Evolutionary conservation across 345 rosid species (phyloP), one percentile per base, ranked within the genome.

Genomic region (Excoecaria agallocha): DNA sequence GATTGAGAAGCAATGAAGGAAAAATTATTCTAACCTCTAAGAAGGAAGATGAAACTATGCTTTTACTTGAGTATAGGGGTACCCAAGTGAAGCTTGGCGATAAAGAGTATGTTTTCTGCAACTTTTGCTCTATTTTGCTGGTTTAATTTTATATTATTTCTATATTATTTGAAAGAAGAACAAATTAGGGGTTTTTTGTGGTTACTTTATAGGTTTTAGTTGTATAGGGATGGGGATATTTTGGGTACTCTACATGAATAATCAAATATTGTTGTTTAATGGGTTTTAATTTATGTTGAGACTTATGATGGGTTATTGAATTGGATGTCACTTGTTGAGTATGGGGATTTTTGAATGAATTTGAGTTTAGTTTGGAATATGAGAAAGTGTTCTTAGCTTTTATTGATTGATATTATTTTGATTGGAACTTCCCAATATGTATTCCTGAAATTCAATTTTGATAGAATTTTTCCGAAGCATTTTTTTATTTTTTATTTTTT

Each of bases 41-140:
- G 0, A 93, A 91, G 84, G 97, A 93, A 86, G 97, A 95, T 8
- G 98, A 93, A 74, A 85, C 89, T 10, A 97, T 91, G 66, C 98
- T 93, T 61, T 79, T 93, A 78, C 97, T 97, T 2, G 95, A 89
- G 57, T 91, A 84, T 76, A 93, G 93, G 0, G 98, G 98, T 35
- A 85, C 92, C 3, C 84, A 85, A 51, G 88, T 93, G 69, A 93
- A 89, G 86, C 97, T 91, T 50, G 93, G 85, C n/a, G 97, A 93
- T 19, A 88, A 89, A 68, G 95, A 91, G 91, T 93, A 86, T 0
- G 93, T 77, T 0, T 8, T 73, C 41, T 35, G 17, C 9, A 15
- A 61, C n/a, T 54, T 0, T 1, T 39, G 0, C 22, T 61, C n/a
- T 24, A 11, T 17, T 30, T 43, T 46, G 24, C 57, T 45, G 48